Evolutionary conservation across 106 monocot species (phyloP), one percentile per base, ranked within the genome.

Genomic region (Allium sativum): DNA sequence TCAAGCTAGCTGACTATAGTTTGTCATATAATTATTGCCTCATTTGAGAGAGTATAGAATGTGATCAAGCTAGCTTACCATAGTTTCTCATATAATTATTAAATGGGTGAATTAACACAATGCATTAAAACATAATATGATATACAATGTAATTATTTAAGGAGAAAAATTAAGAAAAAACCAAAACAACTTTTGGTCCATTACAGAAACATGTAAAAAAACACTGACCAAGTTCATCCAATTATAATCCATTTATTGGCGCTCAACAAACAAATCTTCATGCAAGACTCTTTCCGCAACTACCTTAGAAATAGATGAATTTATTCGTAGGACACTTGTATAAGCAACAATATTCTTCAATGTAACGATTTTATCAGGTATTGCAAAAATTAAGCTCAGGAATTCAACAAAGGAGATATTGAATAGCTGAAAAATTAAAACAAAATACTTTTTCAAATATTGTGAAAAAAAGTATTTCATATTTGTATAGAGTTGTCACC

Each of bases 271-370:
- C 45, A 88, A 69, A 31, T 88, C 85, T 56, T 85, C 73, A 71
- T 65, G 56, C 70, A 99, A 82, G 46, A 88, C 87, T 78, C 80
- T 76, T 66, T 91, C 92, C 18, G 98, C 98, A 72, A 66, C 78
- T 21, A 42, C 66, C 67, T 78, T 80, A 70, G 74, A 81, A 44
- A 92, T 78, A 57, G 72, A 52, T 55, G 88, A 70, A 72, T 88
- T 78, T 69, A 99, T 92, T 50, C 81, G 57, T 20, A 99, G 59
- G 55, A 92, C 98, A 73, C 88, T 92, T 85, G 88, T 73, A 53
- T 99, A 92, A 70, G 98, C 92, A 66, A 81, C 88, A 73, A 91
- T 86, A 74, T 88, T 99, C 70, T 99, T 99, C 63, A 99, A 48
- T 47, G 72, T 82, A 68, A 99, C 88, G 76, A 92, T 76, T 65